phyloP scores from a whole-genome alignment of 2,329 filamentous ascomycete species.

The Diaporthe batatas region DNA sequence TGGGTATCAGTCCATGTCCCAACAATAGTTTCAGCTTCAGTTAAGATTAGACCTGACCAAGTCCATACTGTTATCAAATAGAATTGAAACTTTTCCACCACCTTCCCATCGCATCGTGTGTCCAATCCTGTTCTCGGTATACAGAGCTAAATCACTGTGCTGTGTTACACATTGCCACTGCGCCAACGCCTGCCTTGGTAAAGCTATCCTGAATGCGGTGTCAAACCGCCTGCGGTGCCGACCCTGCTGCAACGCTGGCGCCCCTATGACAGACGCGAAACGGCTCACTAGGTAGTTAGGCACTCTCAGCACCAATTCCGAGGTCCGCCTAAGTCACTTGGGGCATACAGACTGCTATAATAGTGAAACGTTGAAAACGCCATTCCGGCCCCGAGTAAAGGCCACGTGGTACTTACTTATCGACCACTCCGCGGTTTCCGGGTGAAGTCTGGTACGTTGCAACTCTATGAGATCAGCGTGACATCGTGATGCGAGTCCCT shows the following conservation, averaged over 20 bases:
- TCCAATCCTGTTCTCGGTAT: background rate
- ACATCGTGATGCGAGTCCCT: constrained; percentile 17
- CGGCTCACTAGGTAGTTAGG: too few relatives aligned
- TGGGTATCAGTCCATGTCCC: background rate
- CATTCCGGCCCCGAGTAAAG: background rate
- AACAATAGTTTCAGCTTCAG: background rate
- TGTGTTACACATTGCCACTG: background rate
- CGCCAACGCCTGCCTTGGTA: background rate
- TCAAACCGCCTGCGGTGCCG: too few relatives aligned
- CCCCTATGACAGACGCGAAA: background rate
- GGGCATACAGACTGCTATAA: background rate
- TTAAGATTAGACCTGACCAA: background rate
- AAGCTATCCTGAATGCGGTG: background rate
- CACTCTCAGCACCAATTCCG: background rate
- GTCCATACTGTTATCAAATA: background rate
- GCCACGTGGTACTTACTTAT: background rate
- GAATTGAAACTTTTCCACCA: background rate
- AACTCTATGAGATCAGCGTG: background rate
- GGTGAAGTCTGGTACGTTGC: constrained; percentile 1
- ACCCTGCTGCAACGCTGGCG: background rate
- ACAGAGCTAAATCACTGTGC: background rate
- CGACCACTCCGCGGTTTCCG: background rate
- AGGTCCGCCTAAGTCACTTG: background rate
- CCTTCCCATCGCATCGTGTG: background rate
- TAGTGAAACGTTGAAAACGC: background rate